Conservation (phyloP, 1,284 basidiomycete genomes). For the Anthracocystis panici-leucophaei region DNA sequence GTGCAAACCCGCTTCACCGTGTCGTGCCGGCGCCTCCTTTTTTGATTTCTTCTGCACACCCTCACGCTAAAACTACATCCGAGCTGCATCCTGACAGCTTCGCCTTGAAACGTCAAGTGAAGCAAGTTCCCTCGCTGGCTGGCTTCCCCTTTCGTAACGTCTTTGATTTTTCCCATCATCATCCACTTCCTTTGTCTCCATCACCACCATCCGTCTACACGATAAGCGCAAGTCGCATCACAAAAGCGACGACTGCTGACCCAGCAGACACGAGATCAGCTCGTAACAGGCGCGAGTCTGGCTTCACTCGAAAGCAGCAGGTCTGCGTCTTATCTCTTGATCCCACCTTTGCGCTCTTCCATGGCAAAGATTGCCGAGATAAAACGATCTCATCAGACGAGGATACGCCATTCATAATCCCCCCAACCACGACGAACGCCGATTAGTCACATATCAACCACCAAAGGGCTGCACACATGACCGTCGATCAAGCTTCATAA, state of each 20-base stretch:
- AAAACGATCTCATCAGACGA: neutral
- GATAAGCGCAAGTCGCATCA: constrained; percentile 24
- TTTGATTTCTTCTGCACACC: neutral
- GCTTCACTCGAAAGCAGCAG: neutral
- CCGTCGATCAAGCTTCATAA: neutral
- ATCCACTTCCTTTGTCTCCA: constrained; percentile 13
- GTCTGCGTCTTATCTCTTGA: neutral
- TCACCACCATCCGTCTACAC: neutral
- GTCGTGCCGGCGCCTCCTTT: neutral
- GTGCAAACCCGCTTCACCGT: neutral
- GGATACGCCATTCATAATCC: neutral
- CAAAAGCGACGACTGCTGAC: neutral
- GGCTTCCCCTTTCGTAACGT: neutral
- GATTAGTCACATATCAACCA: too few species aligned
- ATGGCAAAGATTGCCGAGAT: neutral
- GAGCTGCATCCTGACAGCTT: constrained; percentile 30
- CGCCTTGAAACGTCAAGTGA: neutral
- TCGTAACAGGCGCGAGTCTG: neutral
- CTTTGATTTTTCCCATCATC: constrained; percentile 8
- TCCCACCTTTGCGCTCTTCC: neutral
- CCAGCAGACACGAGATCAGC: neutral
- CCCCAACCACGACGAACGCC: too few species aligned
- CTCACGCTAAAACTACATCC: constrained; percentile 8
- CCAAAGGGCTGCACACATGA: constrained; percentile 1
- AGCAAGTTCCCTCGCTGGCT: neutral